Conservation (phyloP, 345 rosid genomes). For the Eutrema japonicum region DNA sequence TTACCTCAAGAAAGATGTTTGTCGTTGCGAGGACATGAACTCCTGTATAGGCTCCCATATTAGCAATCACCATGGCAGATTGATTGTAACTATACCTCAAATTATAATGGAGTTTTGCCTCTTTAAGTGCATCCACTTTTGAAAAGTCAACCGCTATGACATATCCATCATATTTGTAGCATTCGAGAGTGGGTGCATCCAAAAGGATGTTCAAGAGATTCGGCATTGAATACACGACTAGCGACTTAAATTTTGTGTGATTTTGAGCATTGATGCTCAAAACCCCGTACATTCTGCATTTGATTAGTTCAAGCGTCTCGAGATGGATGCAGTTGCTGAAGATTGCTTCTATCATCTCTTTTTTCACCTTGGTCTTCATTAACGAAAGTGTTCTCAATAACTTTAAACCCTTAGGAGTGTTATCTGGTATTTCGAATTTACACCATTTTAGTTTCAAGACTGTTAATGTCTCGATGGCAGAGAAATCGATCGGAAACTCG, state of each 20-base stretch:
- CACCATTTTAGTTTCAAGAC: slow-evolving; percentile 2
- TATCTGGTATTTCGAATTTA: neutral
- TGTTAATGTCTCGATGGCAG: neutral
- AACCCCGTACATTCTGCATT: neutral
- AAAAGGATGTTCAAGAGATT: neutral
- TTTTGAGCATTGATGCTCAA: neutral
- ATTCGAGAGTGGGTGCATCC: slow-evolving; percentile 3
- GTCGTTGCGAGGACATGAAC: slow-evolving; percentile 8
- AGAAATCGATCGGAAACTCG: neutral
- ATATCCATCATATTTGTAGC: slow-evolving; percentile 19
- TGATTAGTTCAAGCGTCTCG: slow-evolving; percentile 2
- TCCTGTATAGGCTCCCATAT: neutral
- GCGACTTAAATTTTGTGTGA: neutral
- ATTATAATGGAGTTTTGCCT: neutral
- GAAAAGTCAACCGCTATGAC: neutral
- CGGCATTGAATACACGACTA: neutral
- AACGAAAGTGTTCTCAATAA: neutral
- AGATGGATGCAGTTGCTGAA: slow-evolving; percentile 8
- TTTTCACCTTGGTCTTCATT: neutral
- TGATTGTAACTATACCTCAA: neutral
- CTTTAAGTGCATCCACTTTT: neutral
- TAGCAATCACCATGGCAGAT: neutral
- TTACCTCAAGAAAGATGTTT: slow-evolving; percentile 31
- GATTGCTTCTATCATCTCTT: neutral
- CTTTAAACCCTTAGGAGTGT: neutral